Percentiles rank a stretch among this genome's conserved stretches.
phyloP scores from a whole-genome alignment of 2,329 filamentous ascomycete genomes.

The Colletotrichum liaoningense region DNA sequence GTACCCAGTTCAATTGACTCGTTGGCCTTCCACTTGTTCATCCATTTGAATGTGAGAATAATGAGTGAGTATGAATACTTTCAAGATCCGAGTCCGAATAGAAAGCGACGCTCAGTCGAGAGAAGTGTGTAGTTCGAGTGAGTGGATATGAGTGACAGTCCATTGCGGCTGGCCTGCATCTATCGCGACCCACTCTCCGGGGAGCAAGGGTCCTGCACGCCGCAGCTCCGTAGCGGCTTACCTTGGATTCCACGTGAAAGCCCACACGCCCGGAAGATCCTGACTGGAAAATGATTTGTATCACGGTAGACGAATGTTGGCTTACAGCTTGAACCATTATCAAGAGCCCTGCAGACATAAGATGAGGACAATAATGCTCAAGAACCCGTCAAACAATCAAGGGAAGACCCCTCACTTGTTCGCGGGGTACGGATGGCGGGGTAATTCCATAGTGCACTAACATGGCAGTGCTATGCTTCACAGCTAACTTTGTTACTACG shows the following conservation, averaged over 20 bases:
- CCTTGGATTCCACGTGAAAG: background rate
- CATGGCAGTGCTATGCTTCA: background rate
- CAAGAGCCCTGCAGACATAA: too few relatives aligned
- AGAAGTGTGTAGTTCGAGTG: background rate
- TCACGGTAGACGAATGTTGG: too few relatives aligned
- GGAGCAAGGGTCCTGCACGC: constrained; percentile 1
- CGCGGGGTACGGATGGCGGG: background rate
- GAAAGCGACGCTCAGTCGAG: too few relatives aligned
- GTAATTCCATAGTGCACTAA: background rate
- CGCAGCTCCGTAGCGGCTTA: constrained; percentile 1
- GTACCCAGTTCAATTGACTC: constrained; percentile 16
- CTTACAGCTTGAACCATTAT: too few relatives aligned
- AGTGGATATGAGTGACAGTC: background rate
- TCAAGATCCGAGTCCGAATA: too few relatives aligned
- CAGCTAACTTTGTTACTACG: background rate
- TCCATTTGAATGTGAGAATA: background rate
- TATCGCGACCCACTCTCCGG: constrained; percentile 24
- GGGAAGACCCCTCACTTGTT: background rate
- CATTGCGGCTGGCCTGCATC: constrained; percentile 8
- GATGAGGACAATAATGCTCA: background rate
- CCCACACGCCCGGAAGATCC: background rate
- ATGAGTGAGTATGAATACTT: background rate
- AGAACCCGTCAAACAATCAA: background rate
- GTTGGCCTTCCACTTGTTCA: background rate
- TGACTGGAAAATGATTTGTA: background rate